These are phyloP conservation scores for Anaeramoeba flamelloides DNA, from an alignment of 78 protist species.

Conservation along the genomic window DNA sequence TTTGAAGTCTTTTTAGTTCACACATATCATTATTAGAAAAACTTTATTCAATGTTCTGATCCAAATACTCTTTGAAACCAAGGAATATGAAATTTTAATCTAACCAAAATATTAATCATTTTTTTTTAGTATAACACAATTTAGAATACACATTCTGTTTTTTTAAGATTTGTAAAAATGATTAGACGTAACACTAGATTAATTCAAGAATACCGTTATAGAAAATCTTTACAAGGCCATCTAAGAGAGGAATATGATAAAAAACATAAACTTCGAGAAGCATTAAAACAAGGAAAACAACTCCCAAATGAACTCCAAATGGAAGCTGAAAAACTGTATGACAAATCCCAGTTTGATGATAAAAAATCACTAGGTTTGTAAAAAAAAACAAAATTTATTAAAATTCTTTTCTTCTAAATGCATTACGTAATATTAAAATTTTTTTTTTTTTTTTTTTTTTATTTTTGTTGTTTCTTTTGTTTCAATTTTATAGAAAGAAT, in stretches of 20 bases:
- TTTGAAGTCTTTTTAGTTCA: no score
- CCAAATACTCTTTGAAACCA: no score
- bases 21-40: no score
- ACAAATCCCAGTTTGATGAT: not conserved
- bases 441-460: not conserved
- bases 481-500: not conserved
- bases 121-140: no score
- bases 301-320: not conserved
- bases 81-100: no score
- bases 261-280: slow-evolving; percentile 43
- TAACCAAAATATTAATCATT: no score
- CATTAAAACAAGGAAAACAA: slow-evolving; percentile 7
- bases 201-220: slow-evolving; percentile 68
- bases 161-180: no score
- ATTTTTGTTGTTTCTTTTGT: not conserved
- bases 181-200: not conserved
- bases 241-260: slow-evolving; percentile 37
- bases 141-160: no score
- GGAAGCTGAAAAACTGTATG: not conserved
- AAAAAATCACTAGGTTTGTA: not conserved
- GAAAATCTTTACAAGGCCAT: slow-evolving; percentile 54
- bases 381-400: no score
- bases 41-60: no score
- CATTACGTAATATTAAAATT: not conserved
- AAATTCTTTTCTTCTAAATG: no score